Conservation (phyloP, 2,329 filamentous ascomycete species). For the Pseudocercospora cruenta region DNA sequence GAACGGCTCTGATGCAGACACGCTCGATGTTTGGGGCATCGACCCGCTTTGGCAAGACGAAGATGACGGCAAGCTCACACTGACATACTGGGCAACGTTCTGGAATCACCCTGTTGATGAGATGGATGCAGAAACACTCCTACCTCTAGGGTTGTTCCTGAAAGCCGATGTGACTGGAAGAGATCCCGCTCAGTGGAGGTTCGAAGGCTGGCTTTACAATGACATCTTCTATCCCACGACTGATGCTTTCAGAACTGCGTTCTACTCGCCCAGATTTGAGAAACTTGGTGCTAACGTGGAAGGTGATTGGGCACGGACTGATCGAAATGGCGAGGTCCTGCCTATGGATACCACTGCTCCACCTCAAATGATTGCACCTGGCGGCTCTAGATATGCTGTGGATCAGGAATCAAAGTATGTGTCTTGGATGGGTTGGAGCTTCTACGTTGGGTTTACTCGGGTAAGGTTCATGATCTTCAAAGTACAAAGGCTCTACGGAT, state of each 20-base stretch:
- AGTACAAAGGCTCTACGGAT: too few species aligned
- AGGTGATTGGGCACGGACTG: slow-evolving; percentile 52
- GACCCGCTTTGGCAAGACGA: slow-evolving; percentile 47
- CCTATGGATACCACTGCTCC: slow-evolving; percentile 58
- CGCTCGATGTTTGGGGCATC: slow-evolving; percentile 44
- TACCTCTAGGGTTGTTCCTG: slow-evolving; percentile 51
- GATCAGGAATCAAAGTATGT: slow-evolving; percentile 44
- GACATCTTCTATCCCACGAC: slow-evolving; percentile 57
- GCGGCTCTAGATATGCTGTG: slow-evolving; percentile 48
- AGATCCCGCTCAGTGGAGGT: slow-evolving; percentile 55
- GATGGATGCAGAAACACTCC: slow-evolving; percentile 50
- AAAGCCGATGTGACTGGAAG: slow-evolving; percentile 54
- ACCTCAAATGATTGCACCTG: slow-evolving; percentile 52
- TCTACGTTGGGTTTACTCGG: slow-evolving; percentile 56
- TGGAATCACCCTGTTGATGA: slow-evolving; percentile 44
- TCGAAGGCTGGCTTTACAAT: slow-evolving; percentile 60
- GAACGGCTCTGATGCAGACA: slow-evolving; percentile 48
- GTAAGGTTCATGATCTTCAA: too few species aligned
- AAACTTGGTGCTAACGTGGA: slow-evolving; percentile 54
- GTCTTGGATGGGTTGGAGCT: slow-evolving; percentile 34
- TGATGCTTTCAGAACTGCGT: slow-evolving; percentile 52
- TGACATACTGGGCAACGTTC: slow-evolving; percentile 55
- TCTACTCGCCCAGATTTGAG: slow-evolving; percentile 48
- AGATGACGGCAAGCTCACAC: slow-evolving; percentile 42
- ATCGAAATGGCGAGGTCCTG: slow-evolving; percentile 45